phyloP scores from a whole-genome alignment of 208 protist species.

The Giardia duodenalis region DNA sequence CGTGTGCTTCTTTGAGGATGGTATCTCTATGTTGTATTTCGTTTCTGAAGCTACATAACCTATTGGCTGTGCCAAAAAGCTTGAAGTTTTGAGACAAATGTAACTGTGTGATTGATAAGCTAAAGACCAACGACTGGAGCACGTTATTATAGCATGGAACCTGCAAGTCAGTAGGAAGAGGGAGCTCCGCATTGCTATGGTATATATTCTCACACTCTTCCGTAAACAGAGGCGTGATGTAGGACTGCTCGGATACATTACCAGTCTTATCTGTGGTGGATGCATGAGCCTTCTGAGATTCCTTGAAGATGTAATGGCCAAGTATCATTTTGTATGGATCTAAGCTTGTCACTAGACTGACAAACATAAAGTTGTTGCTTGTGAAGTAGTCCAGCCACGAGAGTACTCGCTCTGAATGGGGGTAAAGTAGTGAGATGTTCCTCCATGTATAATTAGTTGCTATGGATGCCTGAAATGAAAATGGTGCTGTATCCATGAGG shows the following conservation, averaged over 20 bases:
- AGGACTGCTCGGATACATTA: background rate
- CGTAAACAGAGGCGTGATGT: background rate
- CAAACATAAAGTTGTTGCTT: background rate
- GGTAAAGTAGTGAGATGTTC: background rate
- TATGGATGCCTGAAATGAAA: background rate
- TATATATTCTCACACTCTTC: background rate
- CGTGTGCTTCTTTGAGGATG: background rate
- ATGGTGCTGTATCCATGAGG: background rate
- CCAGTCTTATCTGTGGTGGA: background rate
- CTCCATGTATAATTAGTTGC: background rate
- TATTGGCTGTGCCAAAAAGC: background rate
- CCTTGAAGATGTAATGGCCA: background rate
- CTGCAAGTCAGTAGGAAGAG: background rate
- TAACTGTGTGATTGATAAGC: background rate
- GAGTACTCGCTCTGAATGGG: background rate
- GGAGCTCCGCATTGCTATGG: background rate
- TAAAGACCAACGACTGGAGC: background rate
- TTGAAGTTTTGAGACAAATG: background rate
- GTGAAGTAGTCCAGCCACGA: background rate
- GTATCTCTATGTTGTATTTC: background rate
- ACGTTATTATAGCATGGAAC: background rate
- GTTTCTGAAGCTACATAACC: background rate
- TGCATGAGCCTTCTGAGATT: background rate
- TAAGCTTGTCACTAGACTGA: background rate
- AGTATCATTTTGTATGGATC: background rate